A percentile compares a stretch with the other conserved stretches of the same genome.
phyloP scores from a whole-genome alignment of 2,329 filamentous ascomycete genomes.

The Penicillium capsulatum region DNA sequence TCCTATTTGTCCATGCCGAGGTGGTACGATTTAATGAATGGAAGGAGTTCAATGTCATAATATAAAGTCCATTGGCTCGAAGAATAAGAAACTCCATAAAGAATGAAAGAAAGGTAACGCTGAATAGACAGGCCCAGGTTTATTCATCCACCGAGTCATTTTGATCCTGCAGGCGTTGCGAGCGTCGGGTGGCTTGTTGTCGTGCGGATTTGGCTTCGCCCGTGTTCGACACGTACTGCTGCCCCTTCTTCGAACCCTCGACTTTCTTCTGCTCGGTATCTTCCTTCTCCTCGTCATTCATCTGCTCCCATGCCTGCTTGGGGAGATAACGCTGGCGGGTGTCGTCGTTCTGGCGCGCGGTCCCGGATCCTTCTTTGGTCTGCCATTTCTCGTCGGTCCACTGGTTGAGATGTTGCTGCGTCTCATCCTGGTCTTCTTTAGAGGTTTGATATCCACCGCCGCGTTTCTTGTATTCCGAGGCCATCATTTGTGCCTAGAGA shows the following conservation, averaged over 20 bases:
- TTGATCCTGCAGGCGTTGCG: not conserved
- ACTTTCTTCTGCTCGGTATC: slow-evolving; percentile 38
- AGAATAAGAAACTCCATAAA: too few species aligned
- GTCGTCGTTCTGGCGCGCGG: slow-evolving; percentile 44
- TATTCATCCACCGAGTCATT: slow-evolving; percentile 2
- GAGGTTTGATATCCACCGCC: slow-evolving; percentile 46
- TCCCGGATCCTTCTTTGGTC: slow-evolving; percentile 46
- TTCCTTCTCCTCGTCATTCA: slow-evolving; percentile 45
- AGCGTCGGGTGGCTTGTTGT: slow-evolving; percentile 33
- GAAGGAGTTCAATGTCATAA: too few species aligned
- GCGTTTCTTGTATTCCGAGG: slow-evolving; percentile 47
- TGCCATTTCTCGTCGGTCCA: slow-evolving; percentile 51
- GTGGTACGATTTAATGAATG: too few species aligned
- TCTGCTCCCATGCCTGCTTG: slow-evolving; percentile 48
- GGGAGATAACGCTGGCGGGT: slow-evolving; percentile 45
- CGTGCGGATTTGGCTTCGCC: slow-evolving; percentile 39
- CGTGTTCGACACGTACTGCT: slow-evolving; percentile 46
- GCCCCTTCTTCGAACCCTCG: slow-evolving; percentile 36
- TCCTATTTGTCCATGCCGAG: too few species aligned
- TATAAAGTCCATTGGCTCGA: too few species aligned
- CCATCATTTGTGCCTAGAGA: slow-evolving; percentile 45
- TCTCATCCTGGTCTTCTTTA: slow-evolving; percentile 42
- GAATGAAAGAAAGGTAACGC: too few species aligned
- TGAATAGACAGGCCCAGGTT: too few species aligned
- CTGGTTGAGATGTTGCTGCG: slow-evolving; percentile 43